Percentiles rank a stretch among this genome's conserved stretches.
These are phyloP conservation scores for Fusarium burgessii DNA, from an alignment of 2,329 filamentous ascomycete species.

Conservation along the genomic window DNA sequence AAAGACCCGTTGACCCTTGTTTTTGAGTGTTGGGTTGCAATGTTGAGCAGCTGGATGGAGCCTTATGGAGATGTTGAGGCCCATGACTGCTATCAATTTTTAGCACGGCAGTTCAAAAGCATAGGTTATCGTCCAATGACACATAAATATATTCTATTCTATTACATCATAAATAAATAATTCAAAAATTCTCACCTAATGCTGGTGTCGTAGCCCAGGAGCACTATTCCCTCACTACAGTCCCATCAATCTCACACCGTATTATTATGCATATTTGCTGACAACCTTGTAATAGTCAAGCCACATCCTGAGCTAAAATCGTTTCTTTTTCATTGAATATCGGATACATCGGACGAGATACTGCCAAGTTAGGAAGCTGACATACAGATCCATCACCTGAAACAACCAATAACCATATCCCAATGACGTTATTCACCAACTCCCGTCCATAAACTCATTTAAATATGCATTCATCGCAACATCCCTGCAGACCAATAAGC, in stretches of 20 bases:
- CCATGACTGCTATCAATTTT: neutral
- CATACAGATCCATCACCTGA: neutral
- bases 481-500: neutral
- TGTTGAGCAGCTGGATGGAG: neutral
- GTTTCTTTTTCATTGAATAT: rapidly evolving
- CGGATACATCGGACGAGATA: neutral
- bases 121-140: rapidly evolving
- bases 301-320: neutral
- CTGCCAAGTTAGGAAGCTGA: neutral
- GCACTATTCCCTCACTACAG: neutral
- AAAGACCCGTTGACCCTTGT: neutral
- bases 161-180: rapidly evolving
- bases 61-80: neutral
- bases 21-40: neutral
- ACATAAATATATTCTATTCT: rapidly evolving
- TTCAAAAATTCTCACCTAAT: neutral
- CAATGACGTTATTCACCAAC: neutral
- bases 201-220: neutral
- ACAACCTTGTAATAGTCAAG: neutral
- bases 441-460: too few species aligned
- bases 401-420: neutral
- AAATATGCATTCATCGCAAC: conserved; percentile 2
- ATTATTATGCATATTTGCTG: neutral
- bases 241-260: neutral
- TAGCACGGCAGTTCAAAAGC: neutral